Percentiles rank a stretch among this genome's conserved stretches.
Conservation (phyloP, 805 yeast species). For the Suhomyces sp. region DNA sequence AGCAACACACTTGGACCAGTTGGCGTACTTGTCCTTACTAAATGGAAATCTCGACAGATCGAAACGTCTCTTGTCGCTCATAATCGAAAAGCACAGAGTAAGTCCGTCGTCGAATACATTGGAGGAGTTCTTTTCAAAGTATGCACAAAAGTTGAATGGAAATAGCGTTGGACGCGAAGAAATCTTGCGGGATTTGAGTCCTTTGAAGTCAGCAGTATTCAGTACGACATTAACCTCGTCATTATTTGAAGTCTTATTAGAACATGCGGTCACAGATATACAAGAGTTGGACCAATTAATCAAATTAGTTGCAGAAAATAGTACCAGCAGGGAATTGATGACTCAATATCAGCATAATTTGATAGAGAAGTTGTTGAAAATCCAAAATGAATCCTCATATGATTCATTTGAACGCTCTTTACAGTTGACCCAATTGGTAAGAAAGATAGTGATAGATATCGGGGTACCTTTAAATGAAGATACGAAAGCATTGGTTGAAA, state of each 20-base stretch:
- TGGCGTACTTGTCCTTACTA: conserved; percentile 20
- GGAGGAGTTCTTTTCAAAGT: conserved; percentile 18
- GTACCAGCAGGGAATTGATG: conserved; percentile 12
- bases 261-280: conserved; percentile 18
- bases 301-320: conserved; percentile 14
- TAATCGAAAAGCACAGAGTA: conserved; percentile 12
- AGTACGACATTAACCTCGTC: conserved; percentile 19
- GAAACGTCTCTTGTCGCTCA: conserved; percentile 10
- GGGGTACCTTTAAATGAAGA: conserved; percentile 7
- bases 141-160: conserved; percentile 10
- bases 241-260: conserved; percentile 22
- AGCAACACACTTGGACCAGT: conserved; percentile 21
- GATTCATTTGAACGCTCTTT: conserved; percentile 12
- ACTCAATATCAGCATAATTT: conserved; percentile 17
- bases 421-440: conserved; percentile 23
- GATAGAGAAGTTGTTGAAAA: conserved; percentile 16
- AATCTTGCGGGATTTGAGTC: conserved; percentile 21
- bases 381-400: conserved; percentile 10
- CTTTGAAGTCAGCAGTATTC: conserved; percentile 29
- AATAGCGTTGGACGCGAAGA: conserved; percentile 7
- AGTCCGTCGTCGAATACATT: conserved; percentile 26
- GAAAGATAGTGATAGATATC: conserved; percentile 10
- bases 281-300: conserved; percentile 31
- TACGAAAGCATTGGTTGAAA: conserved; percentile 4
- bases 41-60: conserved; percentile 14